These are phyloP conservation scores for Candida saitoana DNA, from an alignment of 805 yeast species.

Conservation along the genomic window DNA sequence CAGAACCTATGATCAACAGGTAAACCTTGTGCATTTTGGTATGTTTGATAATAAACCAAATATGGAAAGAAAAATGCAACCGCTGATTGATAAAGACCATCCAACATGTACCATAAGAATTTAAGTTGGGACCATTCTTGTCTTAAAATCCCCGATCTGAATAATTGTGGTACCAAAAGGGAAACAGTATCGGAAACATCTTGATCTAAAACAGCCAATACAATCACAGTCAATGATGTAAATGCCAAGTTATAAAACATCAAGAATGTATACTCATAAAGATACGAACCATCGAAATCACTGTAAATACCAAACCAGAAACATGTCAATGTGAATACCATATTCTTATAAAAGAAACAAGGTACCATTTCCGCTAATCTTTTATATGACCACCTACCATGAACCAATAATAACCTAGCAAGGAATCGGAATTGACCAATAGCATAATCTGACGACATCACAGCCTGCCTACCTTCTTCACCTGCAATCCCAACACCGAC, in stretches of 20 bases:
- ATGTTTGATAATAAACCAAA: conserved; percentile 42
- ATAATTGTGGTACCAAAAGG: conserved; percentile 65
- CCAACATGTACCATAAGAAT: conserved; percentile 60
- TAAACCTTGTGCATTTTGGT: conserved; percentile 50
- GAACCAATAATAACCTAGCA: conserved; percentile 62
- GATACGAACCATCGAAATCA: conserved; percentile 70
- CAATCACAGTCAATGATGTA: conserved; percentile 73
- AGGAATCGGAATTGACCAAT: conserved; percentile 74
- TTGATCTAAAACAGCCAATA: conserved; percentile 70
- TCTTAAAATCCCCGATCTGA: conserved; percentile 63
- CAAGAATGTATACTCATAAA: conserved; percentile 73
- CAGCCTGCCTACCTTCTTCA: conserved; percentile 84
- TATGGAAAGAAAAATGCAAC: conserved; percentile 68
- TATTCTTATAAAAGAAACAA: conserved; percentile 73
- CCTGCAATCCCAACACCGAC: conserved; percentile 87
- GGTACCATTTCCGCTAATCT: conserved; percentile 76
- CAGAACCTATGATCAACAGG: conserved; percentile 64
- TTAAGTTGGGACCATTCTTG: conserved; percentile 57
- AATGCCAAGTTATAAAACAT: conserved; percentile 78
- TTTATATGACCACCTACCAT: conserved; percentile 81
- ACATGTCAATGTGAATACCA: conserved; percentile 65
- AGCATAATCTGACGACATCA: conserved; percentile 81
- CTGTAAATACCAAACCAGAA: conserved; percentile 74
- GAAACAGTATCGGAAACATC: conserved; percentile 67
- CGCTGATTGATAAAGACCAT: conserved; percentile 70